Conservation (phyloP, 73 alveolate species). For the Paramecium caudatum region DNA sequence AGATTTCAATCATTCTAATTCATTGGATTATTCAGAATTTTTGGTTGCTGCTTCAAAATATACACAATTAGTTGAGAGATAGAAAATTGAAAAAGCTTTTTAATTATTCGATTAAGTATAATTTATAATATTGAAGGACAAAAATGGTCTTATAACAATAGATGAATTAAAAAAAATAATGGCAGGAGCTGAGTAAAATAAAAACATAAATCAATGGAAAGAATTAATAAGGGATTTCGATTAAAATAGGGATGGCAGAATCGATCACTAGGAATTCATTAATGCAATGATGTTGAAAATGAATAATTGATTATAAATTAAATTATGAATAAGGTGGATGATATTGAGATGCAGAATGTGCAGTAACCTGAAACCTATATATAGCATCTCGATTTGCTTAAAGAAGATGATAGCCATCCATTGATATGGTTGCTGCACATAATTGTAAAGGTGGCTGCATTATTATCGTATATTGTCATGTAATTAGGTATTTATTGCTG, state of each 20-base stretch:
- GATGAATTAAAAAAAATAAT: constrained; percentile 32
- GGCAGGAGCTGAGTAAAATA: constrained; percentile 43
- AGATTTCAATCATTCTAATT: constrained; percentile 69
- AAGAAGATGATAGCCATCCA: constrained; percentile 59
- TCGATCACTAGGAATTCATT: constrained; percentile 51
- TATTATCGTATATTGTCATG: constrained; percentile 9
- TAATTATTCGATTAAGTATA: constrained; percentile 16
- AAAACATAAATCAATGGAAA: constrained; percentile 51
- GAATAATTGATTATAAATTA: background rate
- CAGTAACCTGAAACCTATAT: background rate
- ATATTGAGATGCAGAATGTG: background rate
- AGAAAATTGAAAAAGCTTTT: constrained; percentile 1
- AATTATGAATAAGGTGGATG: background rate
- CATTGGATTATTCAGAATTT: constrained; percentile 62
- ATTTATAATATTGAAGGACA: background rate
- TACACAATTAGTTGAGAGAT: background rate
- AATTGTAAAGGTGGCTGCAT: constrained; percentile 9
- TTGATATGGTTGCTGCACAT: constrained; percentile 26
- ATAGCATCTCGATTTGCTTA: background rate
- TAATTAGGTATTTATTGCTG: constrained; percentile 28
- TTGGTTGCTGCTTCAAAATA: constrained; percentile 18
- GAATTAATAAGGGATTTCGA: constrained; percentile 43
- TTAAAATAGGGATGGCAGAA: constrained; percentile 73
- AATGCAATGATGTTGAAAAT: background rate
- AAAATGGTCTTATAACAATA: constrained; percentile 60